phyloP scores from a whole-genome alignment of 2,329 filamentous ascomycete species.

The Colletotrichum magnum region DNA sequence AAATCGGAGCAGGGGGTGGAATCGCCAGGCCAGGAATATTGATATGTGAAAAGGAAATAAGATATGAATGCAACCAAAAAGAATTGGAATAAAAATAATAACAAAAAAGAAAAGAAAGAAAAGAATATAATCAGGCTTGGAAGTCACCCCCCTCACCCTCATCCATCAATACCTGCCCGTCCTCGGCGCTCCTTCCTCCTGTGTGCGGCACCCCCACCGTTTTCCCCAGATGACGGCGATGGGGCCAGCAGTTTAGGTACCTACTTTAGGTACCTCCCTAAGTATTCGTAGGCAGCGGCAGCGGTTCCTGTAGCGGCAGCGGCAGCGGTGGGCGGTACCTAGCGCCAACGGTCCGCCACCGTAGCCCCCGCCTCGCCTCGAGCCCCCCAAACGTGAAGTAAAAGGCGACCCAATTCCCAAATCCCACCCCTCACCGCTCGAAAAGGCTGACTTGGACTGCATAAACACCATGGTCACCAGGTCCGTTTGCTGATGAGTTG shows the following conservation, averaged over 20 bases:
- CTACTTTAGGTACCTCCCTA: too few relatives aligned
- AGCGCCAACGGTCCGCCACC: conserved; percentile 38
- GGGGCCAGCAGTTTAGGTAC: not conserved
- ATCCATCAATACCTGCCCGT: not conserved
- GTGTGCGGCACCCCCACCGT: conserved; percentile 26
- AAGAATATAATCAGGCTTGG: conserved; percentile 6
- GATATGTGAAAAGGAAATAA: not conserved
- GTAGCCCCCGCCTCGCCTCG: conserved; percentile 11
- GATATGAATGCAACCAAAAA: not conserved
- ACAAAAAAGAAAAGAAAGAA: not conserved
- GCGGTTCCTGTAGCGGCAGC: not conserved
- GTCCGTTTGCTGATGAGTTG: conserved; percentile 38
- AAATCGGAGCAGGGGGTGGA: conserved; percentile 13
- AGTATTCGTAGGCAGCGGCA: too few relatives aligned
- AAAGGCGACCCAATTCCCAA: conserved; percentile 5
- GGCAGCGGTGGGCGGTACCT: not conserved
- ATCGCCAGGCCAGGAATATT: not conserved
- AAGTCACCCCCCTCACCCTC: not conserved
- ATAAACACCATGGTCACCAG: conserved; percentile 41
- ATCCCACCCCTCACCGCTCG: conserved; percentile 38
- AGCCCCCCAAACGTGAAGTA: not conserved
- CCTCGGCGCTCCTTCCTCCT: not conserved
- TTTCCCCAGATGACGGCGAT: conserved; percentile 24
- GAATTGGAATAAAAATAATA: not conserved
- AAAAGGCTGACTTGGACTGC: conserved; percentile 41